Evolutionary conservation across 305 asterid species (phyloP), one percentile per base, ranked within the genome.

Genomic region (Ilex paraguariensis): DNA sequence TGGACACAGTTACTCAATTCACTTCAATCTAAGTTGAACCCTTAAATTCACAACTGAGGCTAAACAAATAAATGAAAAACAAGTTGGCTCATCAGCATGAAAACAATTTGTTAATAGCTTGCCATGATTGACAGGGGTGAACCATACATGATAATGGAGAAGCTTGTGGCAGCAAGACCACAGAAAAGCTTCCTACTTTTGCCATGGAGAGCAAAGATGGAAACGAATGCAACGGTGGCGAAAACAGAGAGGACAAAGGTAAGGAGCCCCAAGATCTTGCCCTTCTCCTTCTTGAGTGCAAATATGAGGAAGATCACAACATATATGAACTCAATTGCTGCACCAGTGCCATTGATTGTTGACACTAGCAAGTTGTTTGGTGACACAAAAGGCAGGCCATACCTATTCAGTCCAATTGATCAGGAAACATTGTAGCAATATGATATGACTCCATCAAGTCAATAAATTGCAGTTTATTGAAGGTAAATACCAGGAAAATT

Each of bases 301-400:
- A n/a, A n/a, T n/a, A n/a, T n/a, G n/a, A n/a, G n/a, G n/a, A n/a
- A n/a, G 28, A 21, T 21, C 28, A 21, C 28, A 21, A 21, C 28
- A 21, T 21, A 21, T 21, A 21, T 21, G 28, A 1, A 21, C 28
- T 21, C 1, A 21, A 21, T 21, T 21, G 28, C 1, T 21, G 28
- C 28, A 21, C 28, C 28, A 21, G 28, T 21, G 28, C 28, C 28
- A 21, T 21, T 21, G 1, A 21, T 21, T 59, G 53, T 44, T 16
- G 63, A 6, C 32, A 59, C 2, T 10, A 59, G 63, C 30, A 44
- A 9, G 53, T 59, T 59, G 63, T 59, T 59, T 13, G 50, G 30
- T 13, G 63, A 36, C 53, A 59, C 63, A 44, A 59, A 59, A 7
- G 63, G 63, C 63, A 59, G 31, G 13, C 63, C 63, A 13, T 59